Evolutionary conservation across 805 yeast genomes (phyloP), one percentile per base, ranked within the genome.

Genomic region (Metschnikowia aberdeeniae): DNA sequence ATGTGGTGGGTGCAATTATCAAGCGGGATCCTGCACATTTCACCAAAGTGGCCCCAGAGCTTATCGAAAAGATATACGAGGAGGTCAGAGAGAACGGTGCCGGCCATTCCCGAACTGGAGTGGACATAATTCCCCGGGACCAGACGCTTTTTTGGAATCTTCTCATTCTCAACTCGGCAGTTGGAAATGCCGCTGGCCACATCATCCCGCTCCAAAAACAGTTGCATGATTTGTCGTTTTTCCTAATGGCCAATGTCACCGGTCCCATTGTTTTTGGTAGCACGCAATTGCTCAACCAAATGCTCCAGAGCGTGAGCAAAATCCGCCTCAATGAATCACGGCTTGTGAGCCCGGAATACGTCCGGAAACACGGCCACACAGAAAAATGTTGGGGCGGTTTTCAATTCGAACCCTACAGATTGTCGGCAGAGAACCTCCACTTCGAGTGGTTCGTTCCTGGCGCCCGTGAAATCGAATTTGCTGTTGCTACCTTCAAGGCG

Each of bases 71-170:
- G 42, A 81, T 90, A 22, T 68, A 72, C 31, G 79, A 75, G 29
- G 96, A 92, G 58, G 72, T 92, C 17, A 67, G 68, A 9, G 87
- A 82, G 52, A 86, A 90, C 51, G 85, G 81, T 3, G 97, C 97
- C 0, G 98, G 97, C 3, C 64, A 77, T 1, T 68, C 82, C 0
- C 76, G 96, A 60, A 75, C 80, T 5, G 79, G 84, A 0, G 68
- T 76, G 6, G 90, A 85, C 27, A 72, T 85, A 22, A 72, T 81
- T 24, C 86, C 86, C n/a, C 75, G 89, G 34, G 98, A 93, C 62
- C 84, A 83, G 27, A 77, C 82, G 14, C 65, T 93, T 7, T 80
- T 80, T 27, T 80, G 96, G 80, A 78, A 83, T 57, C 60, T 87
- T 28, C 75, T 82, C 3, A 77, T 89, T 2, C 63, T 90, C 35